phyloP scores from a whole-genome alignment of 768 basidiomycete species.

The Hemileccinum rubropunctum region DNA sequence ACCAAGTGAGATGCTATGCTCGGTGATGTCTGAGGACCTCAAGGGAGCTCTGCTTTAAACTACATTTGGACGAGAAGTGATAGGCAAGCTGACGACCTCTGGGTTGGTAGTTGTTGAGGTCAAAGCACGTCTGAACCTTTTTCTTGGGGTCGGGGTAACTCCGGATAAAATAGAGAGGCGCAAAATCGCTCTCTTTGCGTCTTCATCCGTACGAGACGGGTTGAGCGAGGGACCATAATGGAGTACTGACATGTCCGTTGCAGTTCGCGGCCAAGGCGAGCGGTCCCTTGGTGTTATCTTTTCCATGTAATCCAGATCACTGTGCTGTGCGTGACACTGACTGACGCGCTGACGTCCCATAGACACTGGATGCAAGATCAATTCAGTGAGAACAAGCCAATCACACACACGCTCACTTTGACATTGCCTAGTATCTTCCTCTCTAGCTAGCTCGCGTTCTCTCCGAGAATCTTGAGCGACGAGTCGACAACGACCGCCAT shows the following conservation, averaged over 20 bases:
- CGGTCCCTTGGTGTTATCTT: too few species aligned
- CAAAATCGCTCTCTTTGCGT: neutral
- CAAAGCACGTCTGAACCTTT: constrained; percentile 3
- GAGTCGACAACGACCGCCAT: constrained; percentile 9
- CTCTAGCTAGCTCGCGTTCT: too few species aligned
- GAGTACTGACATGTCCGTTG: too few species aligned
- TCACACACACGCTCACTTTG: neutral
- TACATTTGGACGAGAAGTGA: neutral
- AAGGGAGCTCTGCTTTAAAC: constrained; percentile 3
- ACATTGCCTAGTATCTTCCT: constrained; percentile 1
- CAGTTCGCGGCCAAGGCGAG: too few species aligned
- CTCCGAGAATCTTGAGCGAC: constrained; percentile 1
- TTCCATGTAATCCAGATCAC: too few species aligned
- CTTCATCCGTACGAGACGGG: neutral
- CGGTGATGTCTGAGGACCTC: neutral
- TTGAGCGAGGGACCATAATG: too few species aligned
- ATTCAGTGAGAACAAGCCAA: too few species aligned
- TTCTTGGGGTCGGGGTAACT: too few species aligned
- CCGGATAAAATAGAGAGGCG: too few species aligned
- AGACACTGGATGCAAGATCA: too few species aligned
- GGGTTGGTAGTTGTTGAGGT: constrained; percentile 3
- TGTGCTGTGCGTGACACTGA: too few species aligned
- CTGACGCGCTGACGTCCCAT: too few species aligned
- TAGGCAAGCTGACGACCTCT: neutral
- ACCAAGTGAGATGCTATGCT: neutral